Evolutionary conservation across 176 grass and related monocot genomes (phyloP), one percentile per base, ranked within the genome.

Genomic region (Bonia amplexicaulis): DNA sequence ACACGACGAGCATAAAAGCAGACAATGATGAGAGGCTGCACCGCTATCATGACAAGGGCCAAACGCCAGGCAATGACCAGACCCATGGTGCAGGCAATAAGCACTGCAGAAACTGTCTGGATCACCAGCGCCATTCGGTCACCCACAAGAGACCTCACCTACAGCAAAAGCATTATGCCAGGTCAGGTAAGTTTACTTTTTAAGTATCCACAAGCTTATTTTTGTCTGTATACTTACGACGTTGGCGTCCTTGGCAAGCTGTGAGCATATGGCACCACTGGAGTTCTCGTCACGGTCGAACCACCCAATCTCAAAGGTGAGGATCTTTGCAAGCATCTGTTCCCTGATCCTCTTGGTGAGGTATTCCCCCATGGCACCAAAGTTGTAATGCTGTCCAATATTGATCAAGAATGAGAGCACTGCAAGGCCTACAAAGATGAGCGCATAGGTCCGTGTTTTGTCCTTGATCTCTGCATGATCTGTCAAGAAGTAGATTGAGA

Each of bases 301-400:
- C 93, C 96, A 99, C 20, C 90, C 96, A 11, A 99, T 87, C 78
- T 99, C 96, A 8, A 96, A 99, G 19, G 96, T 99, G 53, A 96
- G 88, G 48, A 95, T 95, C 90, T 98, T 95, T 78, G 85, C 65
- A 22, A 98, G 85, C 93, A 98, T 95, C 63, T 90, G 90, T 76
- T 92, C 88, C 69, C 96, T 86, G 20, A 99, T 71, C 67, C 96
- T 95, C 90, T 99, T 99, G 79, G 96, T 99, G 54, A 99, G 88
- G 78, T 96, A 99, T 75, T 99, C 96, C 7, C 96, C 96, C 96
- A 99, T 99, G 25, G 84, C 86, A 29, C 96, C 93, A 19, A 99
- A 99, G 90, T 92, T 99, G 89, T 99, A 99, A 81, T 99, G 96
- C 79, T 99, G 93, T 42, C 88, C 91, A 31, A 99, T 89, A 73